Conservation (phyloP, 1,284 basidiomycete species). For the Apiotrichum brassicae region DNA sequence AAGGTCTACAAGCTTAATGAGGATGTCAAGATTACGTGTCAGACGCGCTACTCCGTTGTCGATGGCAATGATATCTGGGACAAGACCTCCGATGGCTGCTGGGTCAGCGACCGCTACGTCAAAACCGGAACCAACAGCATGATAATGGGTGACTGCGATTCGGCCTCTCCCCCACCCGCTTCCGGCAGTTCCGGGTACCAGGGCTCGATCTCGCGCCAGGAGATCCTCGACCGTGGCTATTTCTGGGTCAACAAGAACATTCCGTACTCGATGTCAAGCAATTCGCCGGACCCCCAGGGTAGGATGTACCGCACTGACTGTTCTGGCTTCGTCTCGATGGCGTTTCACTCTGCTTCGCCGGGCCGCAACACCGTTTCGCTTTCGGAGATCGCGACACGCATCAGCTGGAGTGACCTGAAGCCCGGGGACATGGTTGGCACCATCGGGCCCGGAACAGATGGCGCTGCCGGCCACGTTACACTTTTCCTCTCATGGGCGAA, state of each 20-base stretch:
- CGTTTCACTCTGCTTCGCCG: background rate
- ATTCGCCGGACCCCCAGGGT: background rate
- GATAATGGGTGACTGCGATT: background rate
- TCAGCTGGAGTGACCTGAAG: background rate
- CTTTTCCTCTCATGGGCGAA: background rate
- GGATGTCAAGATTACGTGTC: background rate
- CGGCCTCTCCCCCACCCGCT: background rate
- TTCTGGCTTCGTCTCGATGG: background rate
- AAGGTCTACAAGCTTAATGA: background rate
- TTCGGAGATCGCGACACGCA: background rate
- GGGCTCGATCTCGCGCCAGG: background rate
- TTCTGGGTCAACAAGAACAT: background rate
- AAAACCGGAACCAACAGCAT: background rate
- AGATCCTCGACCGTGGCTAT: background rate
- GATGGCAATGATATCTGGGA: slow-evolving; percentile 2
- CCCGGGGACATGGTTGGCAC: background rate
- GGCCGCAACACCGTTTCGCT: background rate
- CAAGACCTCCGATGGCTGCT: slow-evolving; percentile 5
- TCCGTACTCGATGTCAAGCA: background rate
- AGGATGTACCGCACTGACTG: background rate
- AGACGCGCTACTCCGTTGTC: background rate
- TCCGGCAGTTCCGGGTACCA: background rate
- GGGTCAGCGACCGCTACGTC: background rate
- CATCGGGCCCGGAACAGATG: background rate
- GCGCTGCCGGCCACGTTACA: background rate